Base-by-base conservation (phyloP, 139 green algal genomes). In the Picochlorum sp. region DNA sequence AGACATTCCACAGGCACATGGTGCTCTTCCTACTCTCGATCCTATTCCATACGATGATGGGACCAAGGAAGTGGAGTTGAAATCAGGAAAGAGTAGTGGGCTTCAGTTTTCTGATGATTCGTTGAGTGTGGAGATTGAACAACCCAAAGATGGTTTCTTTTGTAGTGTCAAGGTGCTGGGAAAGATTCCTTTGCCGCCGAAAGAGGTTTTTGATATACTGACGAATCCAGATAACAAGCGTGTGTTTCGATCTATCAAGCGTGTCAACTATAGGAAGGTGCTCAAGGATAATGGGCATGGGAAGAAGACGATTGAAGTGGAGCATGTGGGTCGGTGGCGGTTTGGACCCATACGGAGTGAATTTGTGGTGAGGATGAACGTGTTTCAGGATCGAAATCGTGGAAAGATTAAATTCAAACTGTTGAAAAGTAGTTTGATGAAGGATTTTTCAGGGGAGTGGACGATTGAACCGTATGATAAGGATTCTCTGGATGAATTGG, bases 231-330 rank as follows among this genome's bases (percentile, higher is more conserved):
- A 74, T 21, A 84, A 88, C 54, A 37, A 46, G 20, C 67, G 49
- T 30, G 56, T 83, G 21, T 88, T 89, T 56, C 72, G 71, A 21
- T 63, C 56, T 18, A 76, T 89, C 58, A 89, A 89, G 68, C 73
- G 73, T 10, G 51, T 86, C 14, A 65, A 59, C 14, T 66, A 69
- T n/a, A 62, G 82, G 2, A 73, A 72, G 47, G 63, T 89, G 10
- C 13, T 88, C 10, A 56, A 77, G 38, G 73, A 87, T 30, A 68
- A 86, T 34, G 57, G 47, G 20, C 18, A 34, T 8, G 66, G 72
- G 26, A 65, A 58, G 47, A 61, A 82, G 62, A 65, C 57, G 24
- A 54, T 87, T 3, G 71, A 85, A 51, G 65, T 87, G 9, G 82
- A 88, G 58, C 82, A 88, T 62, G 67, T 71, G 6, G 60, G 69